Percentiles rank a stretch among this genome's conserved stretches.
These are phyloP conservation scores for Nephelium lappaceum DNA, from an alignment of 345 rosid species.

Conservation along the genomic window DNA sequence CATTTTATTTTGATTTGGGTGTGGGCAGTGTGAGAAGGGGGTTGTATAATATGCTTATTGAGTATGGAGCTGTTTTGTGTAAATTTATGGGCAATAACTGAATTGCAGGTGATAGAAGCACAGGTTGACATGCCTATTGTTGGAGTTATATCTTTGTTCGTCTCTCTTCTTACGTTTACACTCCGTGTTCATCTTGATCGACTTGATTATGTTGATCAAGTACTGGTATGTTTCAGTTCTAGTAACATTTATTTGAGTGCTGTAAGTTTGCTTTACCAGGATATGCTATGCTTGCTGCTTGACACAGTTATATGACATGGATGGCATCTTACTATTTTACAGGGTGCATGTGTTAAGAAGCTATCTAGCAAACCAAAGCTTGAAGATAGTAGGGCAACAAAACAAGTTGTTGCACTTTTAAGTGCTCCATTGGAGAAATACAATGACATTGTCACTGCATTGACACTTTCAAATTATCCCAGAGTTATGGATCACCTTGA, in stretches of 20 bases:
- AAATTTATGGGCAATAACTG: constrained; percentile 8
- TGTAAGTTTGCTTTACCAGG: neutral
- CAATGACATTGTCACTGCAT: constrained; percentile 74
- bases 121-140: constrained; percentile 84
- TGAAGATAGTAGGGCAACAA: constrained; percentile 75
- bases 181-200: constrained; percentile 93
- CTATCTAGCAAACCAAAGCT: constrained; percentile 66
- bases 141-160: constrained; percentile 80
- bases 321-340: constrained; percentile 1
- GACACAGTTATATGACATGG: neutral
- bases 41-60: neutral
- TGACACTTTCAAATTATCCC: constrained; percentile 91
- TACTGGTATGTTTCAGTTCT: constrained; percentile 63
- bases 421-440: constrained; percentile 96
- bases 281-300: constrained; percentile 12
- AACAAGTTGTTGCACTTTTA: constrained; percentile 89
- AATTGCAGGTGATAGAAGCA: constrained; percentile 77
- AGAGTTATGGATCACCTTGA: constrained; percentile 86
- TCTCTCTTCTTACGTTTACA: constrained; percentile 85
- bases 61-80: constrained; percentile 3
- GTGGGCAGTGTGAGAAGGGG: neutral
- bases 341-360: constrained; percentile 87
- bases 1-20: neutral
- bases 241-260: neutral
- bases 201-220: constrained; percentile 93